Evolutionary conservation across 1,284 basidiomycete species (phyloP), one percentile per base, ranked within the genome.

Genomic region (Paramarasmius palmivorus): DNA sequence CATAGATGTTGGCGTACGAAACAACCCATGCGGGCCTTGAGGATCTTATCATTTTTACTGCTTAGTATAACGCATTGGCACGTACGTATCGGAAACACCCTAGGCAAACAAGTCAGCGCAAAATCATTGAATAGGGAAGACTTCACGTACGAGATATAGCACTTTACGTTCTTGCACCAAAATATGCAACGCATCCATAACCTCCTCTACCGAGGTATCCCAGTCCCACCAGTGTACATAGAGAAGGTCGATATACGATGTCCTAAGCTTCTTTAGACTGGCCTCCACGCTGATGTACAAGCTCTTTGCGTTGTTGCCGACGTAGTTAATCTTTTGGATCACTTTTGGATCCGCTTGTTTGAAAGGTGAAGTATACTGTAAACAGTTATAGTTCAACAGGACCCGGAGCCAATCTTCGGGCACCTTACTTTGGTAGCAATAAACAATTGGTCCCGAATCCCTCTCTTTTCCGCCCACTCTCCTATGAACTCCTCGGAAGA

Each of bases 401-500:
- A 48, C 17, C 17, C 42, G 34, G 15, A 35, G 32, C n/a, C 14
- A 25, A 2, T 39, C 10, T 2, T 12, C 4, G 23, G n/a, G 40
- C 49, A 49, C 25, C 10, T 7, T 20, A 76, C 78, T 66, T 84
- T 84, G 12, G 79, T 83, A 1, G 80, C 79, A 44, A 84, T 69
- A 49, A 82, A 75, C 9, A 78, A 66, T 59, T 82, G 78, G 57
- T 86, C 79, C 7, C 83, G 73, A 36, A 76, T 81, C 0, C 71
- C 73, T 4, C 77, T 69, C 9, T 62, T 46, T 50, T 81, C 75
- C 34, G 73, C 75, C 83, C 83, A 85, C 61, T 81, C 80, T 1
- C 83, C 83, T 37, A 84, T 76, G 54, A 81, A 75, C 37, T 65
- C 62, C 57, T 85, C 83, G 3, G 74, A 78, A 25, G 72, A 63